Evolutionary conservation across 805 yeast genomes (phyloP).

Genomic region (Scheffersomyces ergatensis): DNA sequence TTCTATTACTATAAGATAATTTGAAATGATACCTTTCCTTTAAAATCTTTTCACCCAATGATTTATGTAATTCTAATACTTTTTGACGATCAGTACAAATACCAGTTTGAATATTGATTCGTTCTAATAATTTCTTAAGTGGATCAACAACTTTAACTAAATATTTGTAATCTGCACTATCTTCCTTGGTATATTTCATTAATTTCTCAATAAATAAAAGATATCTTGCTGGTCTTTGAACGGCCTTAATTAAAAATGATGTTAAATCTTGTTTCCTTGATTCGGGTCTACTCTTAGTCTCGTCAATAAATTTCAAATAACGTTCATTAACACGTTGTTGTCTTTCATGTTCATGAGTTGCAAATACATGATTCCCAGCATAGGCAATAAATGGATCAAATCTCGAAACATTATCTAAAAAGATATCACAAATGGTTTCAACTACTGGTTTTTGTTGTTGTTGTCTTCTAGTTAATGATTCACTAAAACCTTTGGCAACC

Average conservation of each 20-base stretch:
- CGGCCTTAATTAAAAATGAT: conserved; percentile 91
- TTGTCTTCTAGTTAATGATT: conserved; percentile 76
- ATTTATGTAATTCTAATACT: conserved; percentile 64
- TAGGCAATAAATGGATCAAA: conserved; percentile 92
- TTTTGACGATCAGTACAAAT: conserved; percentile 91
- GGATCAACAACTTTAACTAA: conserved; percentile 72
- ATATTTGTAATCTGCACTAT: conserved; percentile 66
- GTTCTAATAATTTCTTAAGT: conserved; percentile 69
- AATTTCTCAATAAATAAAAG: conserved; percentile 82
- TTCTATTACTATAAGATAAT: conserved; percentile 76
- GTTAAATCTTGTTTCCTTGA: conserved; percentile 87
- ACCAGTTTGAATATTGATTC: conserved; percentile 87
- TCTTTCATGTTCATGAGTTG: conserved; percentile 91
- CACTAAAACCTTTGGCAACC: conserved; percentile 81
- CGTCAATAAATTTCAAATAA: conserved; percentile 92
- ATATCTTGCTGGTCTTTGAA: conserved; percentile 93
- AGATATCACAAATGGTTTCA: conserved; percentile 81
- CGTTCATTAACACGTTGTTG: conserved; percentile 87
- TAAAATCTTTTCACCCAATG: conserved; percentile 67
- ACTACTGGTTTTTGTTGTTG: conserved; percentile 86
- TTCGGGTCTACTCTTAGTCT: conserved; percentile 80
- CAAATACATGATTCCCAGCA: conserved; percentile 93
- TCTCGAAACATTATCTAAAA: conserved; percentile 76
- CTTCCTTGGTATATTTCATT: conserved; percentile 76
- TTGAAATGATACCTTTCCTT: conserved; percentile 86